Conservation (phyloP, 192 early-diverging fungal species). For the Phlyctochytrium bullatum region DNA sequence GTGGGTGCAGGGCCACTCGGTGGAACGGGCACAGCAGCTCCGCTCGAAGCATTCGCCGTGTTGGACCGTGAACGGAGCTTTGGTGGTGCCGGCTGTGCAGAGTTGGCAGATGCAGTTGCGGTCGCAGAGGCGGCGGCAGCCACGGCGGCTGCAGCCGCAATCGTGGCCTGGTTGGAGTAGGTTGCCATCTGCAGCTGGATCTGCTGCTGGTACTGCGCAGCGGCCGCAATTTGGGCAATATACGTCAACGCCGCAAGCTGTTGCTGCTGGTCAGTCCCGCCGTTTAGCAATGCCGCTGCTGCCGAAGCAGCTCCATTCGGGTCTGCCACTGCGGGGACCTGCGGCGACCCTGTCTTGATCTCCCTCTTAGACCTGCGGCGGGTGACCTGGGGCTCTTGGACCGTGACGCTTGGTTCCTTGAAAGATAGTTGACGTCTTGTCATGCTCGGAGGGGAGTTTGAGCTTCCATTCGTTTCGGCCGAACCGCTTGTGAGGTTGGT, state of each 20-base stretch:
- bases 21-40: not conserved
- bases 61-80: not conserved
- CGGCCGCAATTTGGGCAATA: not conserved
- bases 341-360: no score
- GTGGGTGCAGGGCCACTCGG: not conserved
- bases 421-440: not conserved
- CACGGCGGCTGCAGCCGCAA: not conserved
- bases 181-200: not conserved
- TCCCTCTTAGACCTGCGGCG: no score
- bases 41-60: not conserved
- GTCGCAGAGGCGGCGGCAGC: not conserved
- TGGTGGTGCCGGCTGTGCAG: not conserved
- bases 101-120: not conserved
- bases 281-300: no score
- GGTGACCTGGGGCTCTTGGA: no score
- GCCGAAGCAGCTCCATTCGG: no score
- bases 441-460: not conserved
- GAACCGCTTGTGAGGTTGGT: not conserved
- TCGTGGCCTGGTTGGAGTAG: not conserved
- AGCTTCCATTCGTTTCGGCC: not conserved
- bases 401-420: not conserved
- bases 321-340: no score
- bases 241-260: not conserved
- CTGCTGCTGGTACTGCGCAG: not conserved
- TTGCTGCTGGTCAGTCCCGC: not conserved